Conservation (phyloP, 2,329 filamentous ascomycete genomes). For the Venturia pyrina region DNA sequence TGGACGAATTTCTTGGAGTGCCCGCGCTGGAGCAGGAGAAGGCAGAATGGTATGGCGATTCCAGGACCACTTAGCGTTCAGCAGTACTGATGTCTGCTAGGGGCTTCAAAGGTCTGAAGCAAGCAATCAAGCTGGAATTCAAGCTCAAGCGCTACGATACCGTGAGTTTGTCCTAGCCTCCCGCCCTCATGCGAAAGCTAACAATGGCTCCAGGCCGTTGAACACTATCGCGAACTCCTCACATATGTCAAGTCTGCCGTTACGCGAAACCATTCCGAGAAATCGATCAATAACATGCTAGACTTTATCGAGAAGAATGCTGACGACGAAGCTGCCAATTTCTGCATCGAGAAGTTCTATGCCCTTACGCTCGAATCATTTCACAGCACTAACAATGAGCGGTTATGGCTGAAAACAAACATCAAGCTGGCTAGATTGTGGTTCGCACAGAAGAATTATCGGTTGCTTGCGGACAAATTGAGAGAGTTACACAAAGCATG, state of each 20-base stretch:
- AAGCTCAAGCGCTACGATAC: constrained; percentile 80
- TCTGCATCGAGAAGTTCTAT: constrained; percentile 92
- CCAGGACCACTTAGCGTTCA: neutral
- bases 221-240: constrained; percentile 89
- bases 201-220: constrained; percentile 46
- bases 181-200: neutral
- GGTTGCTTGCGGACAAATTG: constrained; percentile 69
- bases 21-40: constrained; percentile 79
- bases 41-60: constrained; percentile 63
- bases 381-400: constrained; percentile 94
- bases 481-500: constrained; percentile 83
- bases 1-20: constrained; percentile 85
- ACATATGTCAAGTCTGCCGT: constrained; percentile 97
- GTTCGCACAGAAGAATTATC: constrained; percentile 84
- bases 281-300: constrained; percentile 98
- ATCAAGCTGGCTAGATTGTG: constrained; percentile 91
- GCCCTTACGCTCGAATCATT: constrained; percentile 88
- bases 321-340: constrained; percentile 58
- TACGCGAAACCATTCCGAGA: constrained; percentile 96
- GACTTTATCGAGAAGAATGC: constrained; percentile 93
- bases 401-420: constrained; percentile 95
- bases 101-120: constrained; percentile 95
- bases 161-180: constrained; percentile 36
- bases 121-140: constrained; percentile 96
- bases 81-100: constrained; percentile 22